These are phyloP conservation scores for Przewalskia tangutica DNA, from an alignment of 257 asterid species.

Conservation along the genomic window DNA sequence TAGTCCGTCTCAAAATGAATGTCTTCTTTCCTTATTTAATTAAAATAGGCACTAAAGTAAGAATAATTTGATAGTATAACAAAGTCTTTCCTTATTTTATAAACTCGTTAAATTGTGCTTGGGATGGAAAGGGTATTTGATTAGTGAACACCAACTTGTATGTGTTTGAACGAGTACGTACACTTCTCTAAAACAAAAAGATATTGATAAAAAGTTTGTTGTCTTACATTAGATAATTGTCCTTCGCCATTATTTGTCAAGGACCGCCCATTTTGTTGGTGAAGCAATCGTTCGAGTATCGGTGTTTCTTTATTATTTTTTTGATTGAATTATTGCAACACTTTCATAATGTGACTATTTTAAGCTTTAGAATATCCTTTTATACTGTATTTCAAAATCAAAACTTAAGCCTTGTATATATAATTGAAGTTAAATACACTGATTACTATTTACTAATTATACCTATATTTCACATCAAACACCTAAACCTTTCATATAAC, in stretches of 20 bases:
- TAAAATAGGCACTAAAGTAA: too few species aligned
- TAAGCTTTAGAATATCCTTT: neutral
- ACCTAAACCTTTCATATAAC: too few species aligned
- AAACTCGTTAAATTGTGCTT: too few species aligned
- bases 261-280: neutral
- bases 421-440: too few species aligned
- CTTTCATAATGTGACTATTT: neutral
- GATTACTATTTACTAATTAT: too few species aligned
- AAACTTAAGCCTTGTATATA: neutral
- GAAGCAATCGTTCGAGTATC: neutral
- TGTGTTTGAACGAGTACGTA: neutral
- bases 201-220: neutral
- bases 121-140: neutral
- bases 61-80: too few species aligned
- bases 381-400: neutral
- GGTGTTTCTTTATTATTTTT: neutral
- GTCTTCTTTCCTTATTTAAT: too few species aligned
- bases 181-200: neutral
- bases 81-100: too few species aligned
- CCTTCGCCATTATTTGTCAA: neutral
- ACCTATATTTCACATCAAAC: too few species aligned
- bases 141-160: neutral
- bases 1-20: too few species aligned
- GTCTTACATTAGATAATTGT: neutral
- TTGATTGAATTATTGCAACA: neutral